phyloP scores from a whole-genome alignment of 106 monocot species.

The Agapanthus africanus region DNA sequence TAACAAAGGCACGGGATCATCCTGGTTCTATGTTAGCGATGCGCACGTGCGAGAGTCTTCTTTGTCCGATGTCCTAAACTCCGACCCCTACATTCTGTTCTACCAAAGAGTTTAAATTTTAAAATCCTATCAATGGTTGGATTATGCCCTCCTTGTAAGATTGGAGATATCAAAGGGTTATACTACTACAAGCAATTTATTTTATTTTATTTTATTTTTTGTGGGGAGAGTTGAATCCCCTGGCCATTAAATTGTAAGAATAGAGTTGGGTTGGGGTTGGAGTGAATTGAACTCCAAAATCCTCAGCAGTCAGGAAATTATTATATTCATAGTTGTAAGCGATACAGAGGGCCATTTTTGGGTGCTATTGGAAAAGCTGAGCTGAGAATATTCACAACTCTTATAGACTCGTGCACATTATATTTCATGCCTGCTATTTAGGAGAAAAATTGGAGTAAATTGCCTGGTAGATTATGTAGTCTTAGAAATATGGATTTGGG shows the following conservation, averaged over 20 bases:
- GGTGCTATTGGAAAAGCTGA: too few species aligned
- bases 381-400: too few species aligned
- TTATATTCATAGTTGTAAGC: too few species aligned
- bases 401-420: too few species aligned
- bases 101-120: conserved; percentile 30
- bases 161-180: not conserved
- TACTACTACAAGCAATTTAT: not conserved
- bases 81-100: conserved; percentile 82
- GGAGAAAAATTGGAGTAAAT: too few species aligned
- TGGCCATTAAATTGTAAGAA: not conserved
- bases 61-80: conserved; percentile 51
- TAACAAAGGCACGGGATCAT: not conserved
- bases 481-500: too few species aligned
- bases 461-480: too few species aligned
- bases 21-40: conserved; percentile 78
- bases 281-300: too few species aligned
- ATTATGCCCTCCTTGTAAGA: not conserved
- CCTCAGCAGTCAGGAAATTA: too few species aligned
- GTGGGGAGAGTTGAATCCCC: not conserved
- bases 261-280: conserved; percentile 6
- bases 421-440: too few species aligned
- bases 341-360: too few species aligned
- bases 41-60: conserved; percentile 45
- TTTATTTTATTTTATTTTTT: too few species aligned
- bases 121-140: not conserved